Evolutionary conservation across 352 stramenopile species (phyloP).

Genomic region (Globisporangium cystogenes): DNA sequence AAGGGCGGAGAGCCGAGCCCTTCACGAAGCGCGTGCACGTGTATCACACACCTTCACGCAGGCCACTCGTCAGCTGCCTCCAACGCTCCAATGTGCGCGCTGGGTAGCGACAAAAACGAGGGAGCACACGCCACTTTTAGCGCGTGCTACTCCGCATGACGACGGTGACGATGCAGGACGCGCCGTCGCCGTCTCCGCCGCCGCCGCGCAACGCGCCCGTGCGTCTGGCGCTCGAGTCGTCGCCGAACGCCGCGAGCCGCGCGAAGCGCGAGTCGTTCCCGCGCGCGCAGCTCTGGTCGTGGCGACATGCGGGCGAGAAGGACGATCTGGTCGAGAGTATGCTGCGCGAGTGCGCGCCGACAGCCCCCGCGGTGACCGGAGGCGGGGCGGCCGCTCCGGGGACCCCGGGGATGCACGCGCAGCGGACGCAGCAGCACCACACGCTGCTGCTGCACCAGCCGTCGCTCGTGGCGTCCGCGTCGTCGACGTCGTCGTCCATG

Average conservation of each 20-base stretch:
- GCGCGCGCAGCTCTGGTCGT: slow-evolving; percentile 54
- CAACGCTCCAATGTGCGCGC: no score
- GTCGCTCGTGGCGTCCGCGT: neutral
- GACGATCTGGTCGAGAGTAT: slow-evolving; percentile 52
- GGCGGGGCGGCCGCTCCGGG: slow-evolving; percentile 5
- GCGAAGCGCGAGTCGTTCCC: slow-evolving; percentile 37
- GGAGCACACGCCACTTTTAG: no score
- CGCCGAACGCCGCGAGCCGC: slow-evolving; percentile 8
- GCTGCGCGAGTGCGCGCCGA: slow-evolving; percentile 39
- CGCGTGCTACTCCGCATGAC: no score
- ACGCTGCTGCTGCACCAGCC: slow-evolving; percentile 3
- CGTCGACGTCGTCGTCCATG: neutral
- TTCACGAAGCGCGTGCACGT: no score
- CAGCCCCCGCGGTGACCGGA: slow-evolving; percentile 7
- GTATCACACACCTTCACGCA: no score
- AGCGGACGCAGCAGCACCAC: slow-evolving; percentile 9
- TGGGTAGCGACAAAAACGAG: no score
- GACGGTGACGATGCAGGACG: neutral
- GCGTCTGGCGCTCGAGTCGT: slow-evolving; percentile 1
- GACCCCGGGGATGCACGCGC: slow-evolving; percentile 1
- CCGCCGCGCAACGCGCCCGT: neutral
- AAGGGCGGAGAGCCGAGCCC: no score
- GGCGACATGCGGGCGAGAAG: slow-evolving; percentile 22
- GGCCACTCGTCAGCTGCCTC: no score
- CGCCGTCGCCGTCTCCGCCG: slow-evolving; percentile 1